These are phyloP conservation scores for Diaporthe longicolla DNA, from an alignment of 2,329 filamentous ascomycete genomes.

Conservation along the genomic window DNA sequence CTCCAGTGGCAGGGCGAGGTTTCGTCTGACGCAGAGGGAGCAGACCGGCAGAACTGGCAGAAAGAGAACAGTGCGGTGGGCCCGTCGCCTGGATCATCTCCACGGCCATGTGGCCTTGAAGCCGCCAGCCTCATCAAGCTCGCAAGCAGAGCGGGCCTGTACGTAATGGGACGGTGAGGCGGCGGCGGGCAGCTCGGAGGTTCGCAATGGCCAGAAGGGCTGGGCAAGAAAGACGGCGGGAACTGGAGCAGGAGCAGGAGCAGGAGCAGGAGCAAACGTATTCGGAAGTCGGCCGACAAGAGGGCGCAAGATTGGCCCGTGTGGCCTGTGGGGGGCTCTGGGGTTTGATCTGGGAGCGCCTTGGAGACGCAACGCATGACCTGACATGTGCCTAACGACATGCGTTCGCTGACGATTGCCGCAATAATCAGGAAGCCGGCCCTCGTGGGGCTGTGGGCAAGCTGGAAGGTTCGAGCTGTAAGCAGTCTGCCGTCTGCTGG, in stretches of 20 bases:
- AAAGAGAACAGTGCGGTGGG: not conserved
- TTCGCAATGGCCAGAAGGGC: slow-evolving; percentile 7
- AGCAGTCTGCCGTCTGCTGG: not conserved
- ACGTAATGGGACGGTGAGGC: slow-evolving; percentile 38
- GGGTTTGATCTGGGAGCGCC: slow-evolving; percentile 24
- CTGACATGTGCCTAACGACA: not conserved
- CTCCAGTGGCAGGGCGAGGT: slow-evolving; percentile 18
- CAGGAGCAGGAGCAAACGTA: slow-evolving; percentile 1
- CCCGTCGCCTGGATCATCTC: slow-evolving; percentile 1
- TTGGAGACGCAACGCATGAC: slow-evolving; percentile 7
- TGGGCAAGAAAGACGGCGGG: not conserved
- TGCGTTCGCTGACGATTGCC: not conserved
- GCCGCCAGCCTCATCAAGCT: slow-evolving; percentile 22
- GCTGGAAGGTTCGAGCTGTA: not conserved
- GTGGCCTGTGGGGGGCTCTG: slow-evolving; percentile 24
- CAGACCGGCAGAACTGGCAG: slow-evolving; percentile 7
- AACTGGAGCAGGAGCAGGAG: not conserved
- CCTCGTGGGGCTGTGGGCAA: not conserved
- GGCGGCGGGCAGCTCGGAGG: slow-evolving; percentile 26
- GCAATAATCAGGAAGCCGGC: not conserved
- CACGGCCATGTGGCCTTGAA: slow-evolving; percentile 27
- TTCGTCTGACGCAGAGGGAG: slow-evolving; percentile 14
- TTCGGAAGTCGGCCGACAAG: slow-evolving; percentile 38
- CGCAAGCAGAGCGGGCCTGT: slow-evolving; percentile 38
- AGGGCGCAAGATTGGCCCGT: slow-evolving; percentile 20